phyloP scores from a whole-genome alignment of 2,329 filamentous ascomycete species.

The Ophiosphaerella herpotricha region DNA sequence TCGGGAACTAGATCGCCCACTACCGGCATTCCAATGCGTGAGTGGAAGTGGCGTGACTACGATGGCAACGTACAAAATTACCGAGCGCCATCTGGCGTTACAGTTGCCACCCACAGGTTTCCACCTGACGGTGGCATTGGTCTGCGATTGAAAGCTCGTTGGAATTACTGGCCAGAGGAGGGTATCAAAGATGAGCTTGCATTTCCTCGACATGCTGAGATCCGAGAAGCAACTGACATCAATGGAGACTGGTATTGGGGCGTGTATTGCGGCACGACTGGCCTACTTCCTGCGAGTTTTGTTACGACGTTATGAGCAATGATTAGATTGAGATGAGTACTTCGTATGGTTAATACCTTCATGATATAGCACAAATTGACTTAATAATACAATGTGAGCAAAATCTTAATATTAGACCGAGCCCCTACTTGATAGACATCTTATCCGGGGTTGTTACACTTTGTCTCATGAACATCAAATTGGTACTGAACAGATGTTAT shows the following conservation, averaged over 20 bases:
- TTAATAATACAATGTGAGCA: no score
- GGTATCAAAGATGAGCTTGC: slow-evolving; percentile 73
- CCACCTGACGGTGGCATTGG: slow-evolving; percentile 79
- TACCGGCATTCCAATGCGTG: slow-evolving; percentile 2
- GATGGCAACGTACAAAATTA: slow-evolving; percentile 36
- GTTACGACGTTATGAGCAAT: slow-evolving; percentile 39
- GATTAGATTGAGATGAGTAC: not conserved
- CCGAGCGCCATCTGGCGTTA: slow-evolving; percentile 6
- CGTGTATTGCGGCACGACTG: slow-evolving; percentile 78
- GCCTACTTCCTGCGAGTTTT: slow-evolving; percentile 81
- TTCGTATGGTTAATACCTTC: not conserved
- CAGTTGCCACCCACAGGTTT: slow-evolving; percentile 48
- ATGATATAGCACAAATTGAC: not conserved
- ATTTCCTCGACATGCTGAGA: slow-evolving; percentile 82
- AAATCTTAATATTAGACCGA: no score
- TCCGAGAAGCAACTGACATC: slow-evolving; percentile 81
- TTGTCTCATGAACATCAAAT: no score
- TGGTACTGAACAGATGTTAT: no score
- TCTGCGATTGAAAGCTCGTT: slow-evolving; percentile 65
- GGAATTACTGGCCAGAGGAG: slow-evolving; percentile 76
- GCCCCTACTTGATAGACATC: no score
- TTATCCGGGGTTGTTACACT: no score
- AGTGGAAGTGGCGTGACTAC: slow-evolving; percentile 43
- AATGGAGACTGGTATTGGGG: slow-evolving; percentile 93
- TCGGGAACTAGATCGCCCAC: slow-evolving; percentile 8